Evolutionary conservation across 1,139 yeast genomes (phyloP).

Genomic region (Geotrichum fermentans): DNA sequence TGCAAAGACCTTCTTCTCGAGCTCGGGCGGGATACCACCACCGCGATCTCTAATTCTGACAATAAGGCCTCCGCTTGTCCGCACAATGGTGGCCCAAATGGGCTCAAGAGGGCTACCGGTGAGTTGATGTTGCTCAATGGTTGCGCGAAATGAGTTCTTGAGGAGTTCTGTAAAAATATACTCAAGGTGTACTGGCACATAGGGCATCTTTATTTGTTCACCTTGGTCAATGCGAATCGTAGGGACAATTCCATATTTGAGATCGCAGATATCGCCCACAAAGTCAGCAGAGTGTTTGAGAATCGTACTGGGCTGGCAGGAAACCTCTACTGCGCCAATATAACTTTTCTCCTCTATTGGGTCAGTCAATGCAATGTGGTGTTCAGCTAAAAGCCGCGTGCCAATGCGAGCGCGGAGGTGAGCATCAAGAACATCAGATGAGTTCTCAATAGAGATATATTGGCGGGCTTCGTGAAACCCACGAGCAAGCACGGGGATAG

Average conservation of each 20-base stretch:
- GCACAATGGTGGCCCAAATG: slow-evolving; percentile 62
- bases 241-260: slow-evolving; percentile 75
- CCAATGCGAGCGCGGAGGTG: slow-evolving; percentile 81
- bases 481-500: slow-evolving; percentile 69
- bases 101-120: slow-evolving; percentile 44
- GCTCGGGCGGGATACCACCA: slow-evolving; percentile 72
- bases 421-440: slow-evolving; percentile 61
- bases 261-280: slow-evolving; percentile 73
- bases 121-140: slow-evolving; percentile 53
- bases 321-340: slow-evolving; percentile 68
- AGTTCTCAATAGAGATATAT: slow-evolving; percentile 47
- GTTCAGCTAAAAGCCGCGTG: slow-evolving; percentile 80
- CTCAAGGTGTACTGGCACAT: slow-evolving; percentile 81
- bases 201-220: slow-evolving; percentile 54
- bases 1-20: slow-evolving; percentile 66
- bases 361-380: slow-evolving; percentile 59
- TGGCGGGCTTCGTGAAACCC: slow-evolving; percentile 75
- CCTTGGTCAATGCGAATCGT: slow-evolving; percentile 44
- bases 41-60: slow-evolving; percentile 81
- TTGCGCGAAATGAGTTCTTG: slow-evolving; percentile 82
- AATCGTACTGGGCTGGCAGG: slow-evolving; percentile 57
- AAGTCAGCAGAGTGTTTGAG: slow-evolving; percentile 60
- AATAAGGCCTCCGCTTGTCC: slow-evolving; percentile 43
- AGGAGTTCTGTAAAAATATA: slow-evolving; percentile 82
- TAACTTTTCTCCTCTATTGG: slow-evolving; percentile 44